phyloP scores from a whole-genome alignment of 2,329 filamentous ascomycete genomes.

The Trichoderma atrobrunneum region DNA sequence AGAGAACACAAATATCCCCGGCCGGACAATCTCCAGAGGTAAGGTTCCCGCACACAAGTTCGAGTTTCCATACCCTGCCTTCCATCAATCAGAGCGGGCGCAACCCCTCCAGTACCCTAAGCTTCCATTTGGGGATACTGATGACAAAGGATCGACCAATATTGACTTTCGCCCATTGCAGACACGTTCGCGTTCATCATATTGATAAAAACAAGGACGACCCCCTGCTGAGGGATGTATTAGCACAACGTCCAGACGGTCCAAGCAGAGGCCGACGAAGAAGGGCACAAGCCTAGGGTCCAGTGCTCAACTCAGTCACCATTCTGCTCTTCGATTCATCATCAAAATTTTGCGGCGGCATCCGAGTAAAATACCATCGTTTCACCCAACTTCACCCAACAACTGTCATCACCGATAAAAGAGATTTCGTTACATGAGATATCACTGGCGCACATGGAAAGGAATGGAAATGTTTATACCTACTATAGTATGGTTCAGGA shows the following conservation, averaged over 20 bases:
- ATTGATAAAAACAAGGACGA: conserved; percentile 88
- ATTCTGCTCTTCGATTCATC: background rate
- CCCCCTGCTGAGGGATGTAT: conserved; percentile 72
- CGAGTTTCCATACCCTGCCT: background rate
- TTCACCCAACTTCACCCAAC: background rate
- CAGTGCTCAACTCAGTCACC: background rate
- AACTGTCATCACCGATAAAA: conserved; percentile 1
- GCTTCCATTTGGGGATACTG: background rate
- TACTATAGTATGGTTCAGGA: background rate
- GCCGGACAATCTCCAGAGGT: conserved; percentile 95
- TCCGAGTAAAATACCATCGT: background rate
- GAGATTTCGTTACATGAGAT: background rate
- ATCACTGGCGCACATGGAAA: conserved; percentile 13
- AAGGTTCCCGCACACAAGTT: conserved; percentile 31
- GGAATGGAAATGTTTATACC: conserved; percentile 1
- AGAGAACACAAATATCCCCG: conserved; percentile 91
- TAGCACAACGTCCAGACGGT: conserved; percentile 81
- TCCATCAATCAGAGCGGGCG: background rate
- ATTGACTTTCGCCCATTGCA: conserved; percentile 36
- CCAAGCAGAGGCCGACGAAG: conserved; percentile 76
- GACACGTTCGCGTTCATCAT: conserved; percentile 92
- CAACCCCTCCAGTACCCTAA: background rate
- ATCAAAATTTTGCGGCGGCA: background rate
- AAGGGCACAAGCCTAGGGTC: conserved; percentile 41
- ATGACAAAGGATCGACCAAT: background rate